Percentiles rank a stretch among this genome's conserved stretches.
Conservation (phyloP, 2,329 filamentous ascomycete species). For the Paraconiothyrium brasiliense region DNA sequence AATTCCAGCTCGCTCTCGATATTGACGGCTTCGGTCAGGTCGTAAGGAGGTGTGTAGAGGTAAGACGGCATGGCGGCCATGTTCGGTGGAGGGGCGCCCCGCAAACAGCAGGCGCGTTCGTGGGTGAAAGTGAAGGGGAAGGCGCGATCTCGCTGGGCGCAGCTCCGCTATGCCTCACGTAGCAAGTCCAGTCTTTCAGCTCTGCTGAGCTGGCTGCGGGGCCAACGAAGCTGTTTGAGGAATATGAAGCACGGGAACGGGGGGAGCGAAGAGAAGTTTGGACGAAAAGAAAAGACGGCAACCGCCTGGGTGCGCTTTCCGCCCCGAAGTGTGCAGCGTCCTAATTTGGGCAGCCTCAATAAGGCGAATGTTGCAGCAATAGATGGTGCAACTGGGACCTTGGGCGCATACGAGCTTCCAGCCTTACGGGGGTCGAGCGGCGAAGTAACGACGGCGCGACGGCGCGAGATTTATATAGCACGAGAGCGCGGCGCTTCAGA, state of each 20-base stretch:
- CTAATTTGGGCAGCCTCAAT: conserved; percentile 3
- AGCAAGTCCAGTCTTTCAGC: background rate
- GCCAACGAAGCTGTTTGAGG: background rate
- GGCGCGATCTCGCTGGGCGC: conserved; percentile 1
- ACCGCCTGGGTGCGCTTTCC: background rate
- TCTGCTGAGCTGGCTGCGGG: background rate
- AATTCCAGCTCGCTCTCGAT: conserved; percentile 8
- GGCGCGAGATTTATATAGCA: background rate
- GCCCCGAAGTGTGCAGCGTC: background rate
- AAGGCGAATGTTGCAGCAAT: conserved; percentile 12
- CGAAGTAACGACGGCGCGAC: background rate
- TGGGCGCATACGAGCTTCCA: background rate
- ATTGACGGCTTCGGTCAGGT: background rate
- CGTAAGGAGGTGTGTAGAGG: conserved; percentile 4
- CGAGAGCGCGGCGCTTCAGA: background rate
- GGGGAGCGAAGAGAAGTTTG: background rate
- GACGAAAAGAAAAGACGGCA: background rate
- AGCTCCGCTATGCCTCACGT: background rate
- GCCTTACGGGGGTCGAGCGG: background rate
- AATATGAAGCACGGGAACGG: background rate
- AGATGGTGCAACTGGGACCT: background rate
- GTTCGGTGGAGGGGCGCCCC: background rate
- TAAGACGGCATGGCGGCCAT: background rate
- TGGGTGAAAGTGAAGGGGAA: background rate
- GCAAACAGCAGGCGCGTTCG: background rate